These are phyloP conservation scores for Kluyveromyces sp. DNA, from an alignment of 1,139 yeast genomes.

Conservation along the genomic window DNA sequence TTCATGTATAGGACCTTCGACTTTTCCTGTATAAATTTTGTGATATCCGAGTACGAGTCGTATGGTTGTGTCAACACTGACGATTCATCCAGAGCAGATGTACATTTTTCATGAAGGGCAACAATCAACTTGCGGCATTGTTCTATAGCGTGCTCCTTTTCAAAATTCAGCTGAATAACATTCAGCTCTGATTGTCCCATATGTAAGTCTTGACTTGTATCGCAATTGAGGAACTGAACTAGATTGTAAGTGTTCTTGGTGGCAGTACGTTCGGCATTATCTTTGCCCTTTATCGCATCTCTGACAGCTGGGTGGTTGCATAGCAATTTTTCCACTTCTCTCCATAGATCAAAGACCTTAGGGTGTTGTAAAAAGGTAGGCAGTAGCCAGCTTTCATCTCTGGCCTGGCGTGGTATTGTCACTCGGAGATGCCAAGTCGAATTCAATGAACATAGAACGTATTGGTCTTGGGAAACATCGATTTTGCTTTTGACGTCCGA, in stretches of 20 bases:
- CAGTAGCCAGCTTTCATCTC: conserved; percentile 63
- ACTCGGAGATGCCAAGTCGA: conserved; percentile 64
- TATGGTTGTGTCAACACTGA: conserved; percentile 64
- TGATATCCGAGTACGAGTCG: conserved; percentile 65
- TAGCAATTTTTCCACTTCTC: conserved; percentile 71
- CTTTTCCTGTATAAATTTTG: conserved; percentile 60
- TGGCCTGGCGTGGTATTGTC: conserved; percentile 71
- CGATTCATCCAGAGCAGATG: conserved; percentile 46
- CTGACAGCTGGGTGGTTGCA: conserved; percentile 39
- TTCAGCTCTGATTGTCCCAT: too few relatives aligned
- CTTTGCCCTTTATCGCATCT: conserved; percentile 9
- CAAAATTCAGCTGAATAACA: too few relatives aligned
- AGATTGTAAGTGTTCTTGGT: conserved; percentile 14
- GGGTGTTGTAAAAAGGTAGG: conserved; percentile 77
- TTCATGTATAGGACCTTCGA: conserved; percentile 74
- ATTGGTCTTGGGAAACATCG: conserved; percentile 39
- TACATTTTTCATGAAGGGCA: conserved; percentile 48
- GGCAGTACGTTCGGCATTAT: conserved; percentile 8
- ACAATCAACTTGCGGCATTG: conserved; percentile 30
- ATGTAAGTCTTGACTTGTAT: too few relatives aligned
- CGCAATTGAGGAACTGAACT: conserved; percentile 15
- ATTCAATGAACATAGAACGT: conserved; percentile 61
- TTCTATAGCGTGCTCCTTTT: conserved; percentile 3
- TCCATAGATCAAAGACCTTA: conserved; percentile 64
- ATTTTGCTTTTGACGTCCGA: conserved; percentile 32